Evolutionary conservation across 2,329 filamentous ascomycete species (phyloP), one percentile per base, ranked within the genome.

Genomic region (Fusarium sterilihyphosum): DNA sequence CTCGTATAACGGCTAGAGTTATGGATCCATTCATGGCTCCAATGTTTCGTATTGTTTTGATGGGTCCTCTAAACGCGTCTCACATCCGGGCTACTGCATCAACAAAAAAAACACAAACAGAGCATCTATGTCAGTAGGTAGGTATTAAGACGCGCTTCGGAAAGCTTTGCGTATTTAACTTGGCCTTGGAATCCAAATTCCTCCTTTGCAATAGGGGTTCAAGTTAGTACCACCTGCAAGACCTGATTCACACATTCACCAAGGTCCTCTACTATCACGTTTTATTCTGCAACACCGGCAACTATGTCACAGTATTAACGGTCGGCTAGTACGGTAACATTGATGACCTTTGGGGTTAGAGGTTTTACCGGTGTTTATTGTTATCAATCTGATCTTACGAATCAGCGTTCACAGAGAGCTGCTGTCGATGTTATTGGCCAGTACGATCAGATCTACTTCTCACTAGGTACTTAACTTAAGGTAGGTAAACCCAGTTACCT

Each of bases 31-130:
- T 44, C 64, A 54, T 35, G 53, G 66, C 58, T 50, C 66, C 58
- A 69, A 67, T 70, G 50, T 65, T 70, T 70, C 46, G 43, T 70
- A 56, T 50, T 74, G 67, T 73, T 74, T 65, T 72, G 71, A 74
- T 74, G 71, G 71, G 71, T 59, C 67, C 49, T 64, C 41, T 49
- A 56, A 50, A 59, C 65, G 72, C 68, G 65, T 74, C 72, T 75
- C 72, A 73, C 46, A 47, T 66, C 47, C 59, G 43, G 41, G 16
- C 72, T 70, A 38, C 72, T 70, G 64, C 72, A 73, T 58, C 56
- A 75, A 73, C 63, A 70, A 66, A 67, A 62, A 52, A 73, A 74
- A 74, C 58, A 68, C 54, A 66, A 73, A 46, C 49, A 53, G 57
- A 61, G 56, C 33, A 70, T 75, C 65, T 70, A 54, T 75, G 46